These are phyloP conservation scores for Grosmannia huntii DNA, from an alignment of 2,329 filamentous ascomycete genomes.

Conservation along the genomic window DNA sequence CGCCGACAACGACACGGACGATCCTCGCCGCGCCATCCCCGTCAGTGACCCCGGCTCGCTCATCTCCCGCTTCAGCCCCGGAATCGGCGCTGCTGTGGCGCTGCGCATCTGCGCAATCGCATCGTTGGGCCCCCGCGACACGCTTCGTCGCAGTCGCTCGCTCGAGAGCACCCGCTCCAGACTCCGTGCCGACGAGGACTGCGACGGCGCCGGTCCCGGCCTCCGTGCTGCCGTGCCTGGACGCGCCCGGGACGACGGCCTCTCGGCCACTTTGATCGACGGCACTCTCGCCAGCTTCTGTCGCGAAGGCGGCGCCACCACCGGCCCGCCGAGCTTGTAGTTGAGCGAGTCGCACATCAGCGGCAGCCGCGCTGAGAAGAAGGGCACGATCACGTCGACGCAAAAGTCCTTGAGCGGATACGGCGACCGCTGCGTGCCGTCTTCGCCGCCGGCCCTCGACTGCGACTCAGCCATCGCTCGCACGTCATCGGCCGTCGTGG, in stretches of 20 bases:
- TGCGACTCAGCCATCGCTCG: conserved; percentile 37
- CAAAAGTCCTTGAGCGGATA: conserved; percentile 65
- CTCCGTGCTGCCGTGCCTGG: conserved; percentile 30
- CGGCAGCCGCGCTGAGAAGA: conserved; percentile 67
- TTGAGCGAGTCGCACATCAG: conserved; percentile 58
- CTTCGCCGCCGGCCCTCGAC: conserved; percentile 16
- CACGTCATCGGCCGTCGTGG: conserved; percentile 50
- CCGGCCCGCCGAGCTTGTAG: conserved; percentile 62
- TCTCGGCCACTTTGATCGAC: background rate
- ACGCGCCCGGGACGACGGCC: conserved; percentile 16
- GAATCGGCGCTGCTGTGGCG: conserved; percentile 47
- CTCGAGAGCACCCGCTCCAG: conserved; percentile 51
- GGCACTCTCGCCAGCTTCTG: conserved; percentile 23
- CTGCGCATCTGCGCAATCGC: conserved; percentile 55
- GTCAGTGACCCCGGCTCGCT: conserved; percentile 36
- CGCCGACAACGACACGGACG: conserved; percentile 1
- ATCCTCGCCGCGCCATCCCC: background rate
- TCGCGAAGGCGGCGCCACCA: conserved; percentile 40
- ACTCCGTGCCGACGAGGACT: conserved; percentile 27
- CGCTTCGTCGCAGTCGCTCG: conserved; percentile 41
- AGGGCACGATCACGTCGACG: conserved; percentile 67
- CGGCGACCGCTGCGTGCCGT: conserved; percentile 14
- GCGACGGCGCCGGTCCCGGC: conserved; percentile 29
- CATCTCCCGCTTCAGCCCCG: conserved; percentile 53
- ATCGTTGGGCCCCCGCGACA: conserved; percentile 42